Base-by-base conservation (phyloP, 1,284 basidiomycete genomes). In the Veloboletus limbatus region DNA sequence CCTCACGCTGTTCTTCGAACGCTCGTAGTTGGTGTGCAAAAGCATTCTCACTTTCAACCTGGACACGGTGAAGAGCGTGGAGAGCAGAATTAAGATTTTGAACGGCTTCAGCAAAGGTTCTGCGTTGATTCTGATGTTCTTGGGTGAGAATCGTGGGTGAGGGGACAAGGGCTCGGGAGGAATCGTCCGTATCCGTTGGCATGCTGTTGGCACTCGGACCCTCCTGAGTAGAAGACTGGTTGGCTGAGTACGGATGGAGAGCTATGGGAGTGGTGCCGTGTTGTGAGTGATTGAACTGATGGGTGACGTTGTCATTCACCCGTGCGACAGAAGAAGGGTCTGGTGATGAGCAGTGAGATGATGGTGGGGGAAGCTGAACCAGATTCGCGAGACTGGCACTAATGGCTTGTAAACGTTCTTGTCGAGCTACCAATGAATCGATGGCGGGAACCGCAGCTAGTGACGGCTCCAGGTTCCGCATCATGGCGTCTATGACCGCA, bases 321-420 rank as follows among this genome's bases (percentile, higher is more conserved):
- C 11, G 40, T 27, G 24, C 10, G 13, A 37, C 14, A 13, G 42
- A 27, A 7, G 36, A 37, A 39, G 24, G 25, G n/a, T 20, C 42
- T 18, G 37, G 46, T 3, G 55, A 51, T 3, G 48, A 34, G 10
- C 52, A 52, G 20, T 42, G 41, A 11, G 50, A 35, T 21, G 39
- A 37, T 27, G 32, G n/a, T 7, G 20, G 40, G 7, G 31, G 45
- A 28, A 34, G 43, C 3, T 51, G 43, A 27, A 44, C 37, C 17
- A 60, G 10, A 24, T 44, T 43, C 3, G 44, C 45, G 24, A 63
- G 54, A 31, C 31, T 53, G 16, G 45, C 26, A 13, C 40, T 51
- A 18, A 61, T 57, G n/a, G 48, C 45, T 25, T 49, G 48, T 26
- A 63, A 39, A 24, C 43, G 61, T 20, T 44, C 48, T 37, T 52